Evolutionary conservation across 306 rosid species (phyloP).

Genomic region (Benincasa hispida): DNA sequence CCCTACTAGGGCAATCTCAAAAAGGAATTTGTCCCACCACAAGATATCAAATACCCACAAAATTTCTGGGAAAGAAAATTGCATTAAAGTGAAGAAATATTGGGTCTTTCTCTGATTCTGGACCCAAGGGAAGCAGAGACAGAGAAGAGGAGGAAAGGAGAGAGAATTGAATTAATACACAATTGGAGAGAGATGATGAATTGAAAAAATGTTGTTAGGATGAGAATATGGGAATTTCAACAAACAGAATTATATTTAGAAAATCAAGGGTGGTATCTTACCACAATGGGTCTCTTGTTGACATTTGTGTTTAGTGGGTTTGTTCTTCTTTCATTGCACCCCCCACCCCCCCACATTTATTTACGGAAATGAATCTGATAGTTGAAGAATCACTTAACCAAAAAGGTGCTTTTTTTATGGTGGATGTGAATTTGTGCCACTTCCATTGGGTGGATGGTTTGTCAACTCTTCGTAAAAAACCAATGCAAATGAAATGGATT

Average conservation of each 20-base stretch:
- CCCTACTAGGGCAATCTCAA: background rate
- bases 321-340: background rate
- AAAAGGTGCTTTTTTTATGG: background rate
- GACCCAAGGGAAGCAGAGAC: background rate
- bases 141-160: background rate
- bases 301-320: conserved; percentile 6
- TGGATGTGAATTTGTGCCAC: background rate
- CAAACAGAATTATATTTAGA: conserved; percentile 2
- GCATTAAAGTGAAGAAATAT: background rate
- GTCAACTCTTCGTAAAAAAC: background rate
- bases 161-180: background rate
- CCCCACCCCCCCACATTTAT: too few species aligned
- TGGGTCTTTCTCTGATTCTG: background rate
- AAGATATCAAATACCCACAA: conserved; percentile 13
- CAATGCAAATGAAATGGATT: background rate
- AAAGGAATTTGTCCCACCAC: conserved; percentile 14
- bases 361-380: background rate
- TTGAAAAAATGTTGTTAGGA: background rate
- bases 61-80: background rate
- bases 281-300: background rate
- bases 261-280: background rate
- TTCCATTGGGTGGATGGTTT: background rate
- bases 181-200: background rate
- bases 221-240: conserved; percentile 5
- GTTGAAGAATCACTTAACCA: background rate